Evolutionary conservation across 768 basidiomycete species (phyloP).

Genomic region (Jaapia argillacea): DNA sequence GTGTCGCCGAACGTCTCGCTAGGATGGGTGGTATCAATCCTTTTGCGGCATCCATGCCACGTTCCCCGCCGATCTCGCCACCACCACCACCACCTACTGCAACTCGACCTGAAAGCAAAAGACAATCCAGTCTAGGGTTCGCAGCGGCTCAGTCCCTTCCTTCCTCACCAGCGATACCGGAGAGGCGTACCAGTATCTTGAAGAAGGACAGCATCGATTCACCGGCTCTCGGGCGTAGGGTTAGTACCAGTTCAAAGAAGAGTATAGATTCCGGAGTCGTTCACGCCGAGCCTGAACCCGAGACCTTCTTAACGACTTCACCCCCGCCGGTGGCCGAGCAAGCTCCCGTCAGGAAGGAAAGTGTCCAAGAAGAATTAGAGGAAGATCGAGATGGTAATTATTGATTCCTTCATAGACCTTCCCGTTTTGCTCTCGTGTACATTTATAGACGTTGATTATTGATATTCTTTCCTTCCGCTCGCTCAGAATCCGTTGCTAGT

Average conservation of each 20-base stretch:
- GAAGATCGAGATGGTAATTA: no score
- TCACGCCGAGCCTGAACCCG: no score
- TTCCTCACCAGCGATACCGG: background rate
- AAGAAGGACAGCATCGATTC: background rate
- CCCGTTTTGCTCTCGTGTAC: no score
- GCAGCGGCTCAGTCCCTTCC: background rate
- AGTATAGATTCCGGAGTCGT: no score
- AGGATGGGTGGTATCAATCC: slow-evolving; percentile 13
- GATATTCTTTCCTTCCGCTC: no score
- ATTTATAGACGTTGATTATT: no score
- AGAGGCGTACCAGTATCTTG: background rate
- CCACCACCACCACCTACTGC: background rate
- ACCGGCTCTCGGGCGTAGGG: background rate
- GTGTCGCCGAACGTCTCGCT: slow-evolving; percentile 12
- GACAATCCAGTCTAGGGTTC: background rate
- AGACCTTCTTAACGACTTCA: no score
- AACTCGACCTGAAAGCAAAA: background rate
- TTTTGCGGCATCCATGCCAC: slow-evolving; percentile 4
- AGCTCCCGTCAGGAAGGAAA: no score
- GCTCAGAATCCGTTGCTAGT: no score
- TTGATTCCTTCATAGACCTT: no score
- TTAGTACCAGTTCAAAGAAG: background rate
- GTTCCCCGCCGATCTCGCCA: background rate
- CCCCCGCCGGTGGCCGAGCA: no score
- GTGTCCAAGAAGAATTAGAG: no score